Conservation (phyloP, 768 basidiomycete genomes). For the Mycena epipterygia region DNA sequence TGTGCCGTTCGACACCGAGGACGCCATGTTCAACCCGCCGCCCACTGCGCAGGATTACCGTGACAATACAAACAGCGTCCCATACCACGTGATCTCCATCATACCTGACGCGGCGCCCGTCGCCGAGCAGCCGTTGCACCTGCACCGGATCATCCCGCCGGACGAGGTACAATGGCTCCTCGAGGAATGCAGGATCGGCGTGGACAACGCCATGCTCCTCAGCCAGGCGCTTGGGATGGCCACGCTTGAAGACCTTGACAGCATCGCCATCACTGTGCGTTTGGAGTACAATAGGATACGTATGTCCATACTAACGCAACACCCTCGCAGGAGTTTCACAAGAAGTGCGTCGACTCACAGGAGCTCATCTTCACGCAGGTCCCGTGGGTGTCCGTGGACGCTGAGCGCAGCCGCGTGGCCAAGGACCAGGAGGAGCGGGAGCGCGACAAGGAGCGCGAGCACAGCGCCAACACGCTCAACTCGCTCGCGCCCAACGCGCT, state of each 20-base stretch:
- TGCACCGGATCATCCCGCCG: constrained; percentile 66
- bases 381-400: constrained; percentile 89
- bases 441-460: constrained; percentile 43
- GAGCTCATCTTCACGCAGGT: constrained; percentile 91
- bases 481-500: too few relatives aligned
- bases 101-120: constrained; percentile 41
- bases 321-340: constrained; percentile 80
- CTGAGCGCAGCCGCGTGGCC: constrained; percentile 60
- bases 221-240: constrained; percentile 78
- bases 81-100: constrained; percentile 49
- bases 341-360: constrained; percentile 84
- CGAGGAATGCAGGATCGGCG: constrained; percentile 88
- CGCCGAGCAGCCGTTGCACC: constrained; percentile 35
- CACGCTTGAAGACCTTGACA: constrained; percentile 77
- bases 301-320: not conserved
- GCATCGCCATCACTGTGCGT: constrained; percentile 77
- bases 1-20: too few relatives aligned
- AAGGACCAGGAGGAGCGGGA: constrained; percentile 56
- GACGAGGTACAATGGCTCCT: constrained; percentile 88
- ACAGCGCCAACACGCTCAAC: too few relatives aligned
- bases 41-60: constrained; percentile 76
- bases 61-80: constrained; percentile 40
- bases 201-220: constrained; percentile 82
- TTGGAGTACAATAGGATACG: not conserved
- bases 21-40: too few relatives aligned